phyloP scores from a whole-genome alignment of 345 rosid genomes.

The Pistacia vera region DNA sequence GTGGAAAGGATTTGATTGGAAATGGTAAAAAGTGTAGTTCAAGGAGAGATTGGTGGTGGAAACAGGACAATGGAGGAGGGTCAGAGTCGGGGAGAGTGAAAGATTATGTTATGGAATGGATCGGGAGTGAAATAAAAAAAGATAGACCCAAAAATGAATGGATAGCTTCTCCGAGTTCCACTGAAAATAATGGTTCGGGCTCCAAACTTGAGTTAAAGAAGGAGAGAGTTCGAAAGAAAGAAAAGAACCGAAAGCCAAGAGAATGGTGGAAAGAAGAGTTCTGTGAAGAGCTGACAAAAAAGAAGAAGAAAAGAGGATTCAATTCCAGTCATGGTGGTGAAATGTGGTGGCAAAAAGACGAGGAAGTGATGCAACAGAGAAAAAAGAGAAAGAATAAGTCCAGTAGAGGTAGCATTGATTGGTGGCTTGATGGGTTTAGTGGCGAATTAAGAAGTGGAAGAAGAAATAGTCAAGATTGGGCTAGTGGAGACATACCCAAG shows the following conservation, averaged over 20 bases:
- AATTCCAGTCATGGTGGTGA: slow-evolving; percentile 49
- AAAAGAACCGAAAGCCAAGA: slow-evolving; percentile 57
- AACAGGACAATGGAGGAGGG: slow-evolving; percentile 65
- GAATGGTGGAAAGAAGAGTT: slow-evolving; percentile 94
- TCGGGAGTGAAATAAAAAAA: slow-evolving; percentile 74
- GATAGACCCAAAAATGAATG: slow-evolving; percentile 59
- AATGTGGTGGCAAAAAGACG: slow-evolving; percentile 70
- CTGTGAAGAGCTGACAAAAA: slow-evolving; percentile 70
- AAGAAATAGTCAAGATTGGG: slow-evolving; percentile 65
- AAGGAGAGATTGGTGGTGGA: slow-evolving; percentile 80
- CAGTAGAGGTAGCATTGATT: slow-evolving; percentile 62
- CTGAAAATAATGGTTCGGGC: slow-evolving; percentile 29
- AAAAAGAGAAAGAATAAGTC: slow-evolving; percentile 48
- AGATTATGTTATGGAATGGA: slow-evolving; percentile 86
- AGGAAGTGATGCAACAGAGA: slow-evolving; percentile 36
- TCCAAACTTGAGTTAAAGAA: slow-evolving; percentile 45
- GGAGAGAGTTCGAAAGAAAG: slow-evolving; percentile 43
- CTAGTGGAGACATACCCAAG: slow-evolving; percentile 62
- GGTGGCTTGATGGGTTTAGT: slow-evolving; percentile 77
- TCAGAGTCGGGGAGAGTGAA: slow-evolving; percentile 69
- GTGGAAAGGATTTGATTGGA: slow-evolving; percentile 39
- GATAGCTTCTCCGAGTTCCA: slow-evolving; percentile 38
- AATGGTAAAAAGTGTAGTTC: slow-evolving; percentile 41
- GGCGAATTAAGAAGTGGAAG: slow-evolving; percentile 52
- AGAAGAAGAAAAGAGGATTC: slow-evolving; percentile 51